These are phyloP conservation scores for Corylus avellana DNA, from an alignment of 306 rosid species.

Conservation along the genomic window DNA sequence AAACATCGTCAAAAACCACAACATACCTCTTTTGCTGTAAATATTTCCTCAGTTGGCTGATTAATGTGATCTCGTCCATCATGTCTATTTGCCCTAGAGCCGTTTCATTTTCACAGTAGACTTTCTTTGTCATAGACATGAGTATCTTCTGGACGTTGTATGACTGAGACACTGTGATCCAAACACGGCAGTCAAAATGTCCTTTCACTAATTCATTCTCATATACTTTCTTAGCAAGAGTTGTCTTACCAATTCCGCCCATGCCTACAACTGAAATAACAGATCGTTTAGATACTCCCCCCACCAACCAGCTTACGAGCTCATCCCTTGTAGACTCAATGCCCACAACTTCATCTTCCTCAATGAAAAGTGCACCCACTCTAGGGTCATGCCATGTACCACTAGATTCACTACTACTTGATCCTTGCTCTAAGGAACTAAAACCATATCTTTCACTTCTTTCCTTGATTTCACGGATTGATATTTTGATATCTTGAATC, in stretches of 20 bases:
- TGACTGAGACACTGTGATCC: conserved; percentile 4
- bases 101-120: neutral
- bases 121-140: neutral
- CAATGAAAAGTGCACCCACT: conserved; percentile 3
- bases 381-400: neutral
- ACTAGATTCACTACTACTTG: neutral
- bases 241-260: neutral
- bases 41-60: neutral
- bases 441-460: conserved; percentile 8
- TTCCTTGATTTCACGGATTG: neutral
- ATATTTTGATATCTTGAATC: conserved; percentile 9
- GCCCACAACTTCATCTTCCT: conserved; percentile 2
- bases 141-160: neutral
- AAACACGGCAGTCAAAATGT: neutral
- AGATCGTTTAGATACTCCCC: neutral
- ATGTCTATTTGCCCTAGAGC: neutral
- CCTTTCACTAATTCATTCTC: neutral
- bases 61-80: neutral
- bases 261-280: neutral
- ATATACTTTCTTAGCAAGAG: conserved; percentile 5
- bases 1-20: neutral
- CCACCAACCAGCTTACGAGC: neutral
- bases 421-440: neutral
- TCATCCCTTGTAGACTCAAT: neutral
- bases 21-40: conserved; percentile 5